A percentile compares a stretch with the other conserved stretches of the same genome.
Evolutionary conservation across 2,329 filamentous ascomycete genomes (phyloP).

Genomic region (Cladophialophora psammophila): DNA sequence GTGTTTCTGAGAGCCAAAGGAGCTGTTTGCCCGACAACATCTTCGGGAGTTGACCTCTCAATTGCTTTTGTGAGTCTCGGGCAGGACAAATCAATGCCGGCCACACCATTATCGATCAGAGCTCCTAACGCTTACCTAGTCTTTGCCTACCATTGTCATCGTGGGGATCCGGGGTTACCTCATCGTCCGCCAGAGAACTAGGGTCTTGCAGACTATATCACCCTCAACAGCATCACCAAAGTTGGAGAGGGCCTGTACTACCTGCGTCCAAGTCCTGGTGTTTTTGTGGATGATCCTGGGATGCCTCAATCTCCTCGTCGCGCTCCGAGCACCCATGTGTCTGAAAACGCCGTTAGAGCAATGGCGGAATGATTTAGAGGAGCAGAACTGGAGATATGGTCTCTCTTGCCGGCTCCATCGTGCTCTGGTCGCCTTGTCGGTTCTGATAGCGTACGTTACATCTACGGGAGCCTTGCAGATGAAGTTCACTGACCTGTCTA

Average conservation of each 20-base stretch:
- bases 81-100: not conserved
- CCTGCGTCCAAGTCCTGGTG: constrained; percentile 25
- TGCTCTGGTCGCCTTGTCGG: constrained; percentile 29
- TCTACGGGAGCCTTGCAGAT: not conserved
- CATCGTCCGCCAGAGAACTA: constrained; percentile 22
- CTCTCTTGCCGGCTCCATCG: constrained; percentile 29
- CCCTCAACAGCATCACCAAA: constrained; percentile 21
- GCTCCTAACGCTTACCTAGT: constrained; percentile 16
- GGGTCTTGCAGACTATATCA: constrained; percentile 23
- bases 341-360: constrained; percentile 16
- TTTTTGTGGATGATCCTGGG: constrained; percentile 32
- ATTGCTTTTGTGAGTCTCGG: constrained; percentile 30
- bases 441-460: constrained; percentile 32
- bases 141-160: constrained; percentile 27
- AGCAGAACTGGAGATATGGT: constrained; percentile 33
- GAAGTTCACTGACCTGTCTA: not conserved
- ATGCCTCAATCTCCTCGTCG: constrained; percentile 30
- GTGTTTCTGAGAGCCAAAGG: constrained; percentile 25
- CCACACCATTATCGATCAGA: not conserved
- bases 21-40: constrained; percentile 26
- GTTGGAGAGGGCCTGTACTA: constrained; percentile 21
- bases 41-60: constrained; percentile 29
- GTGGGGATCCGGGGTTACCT: constrained; percentile 25
- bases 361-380: constrained; percentile 19
- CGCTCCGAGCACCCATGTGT: constrained; percentile 30